phyloP scores from a whole-genome alignment of 805 yeast species.

The Jamesozyma lodderae region DNA sequence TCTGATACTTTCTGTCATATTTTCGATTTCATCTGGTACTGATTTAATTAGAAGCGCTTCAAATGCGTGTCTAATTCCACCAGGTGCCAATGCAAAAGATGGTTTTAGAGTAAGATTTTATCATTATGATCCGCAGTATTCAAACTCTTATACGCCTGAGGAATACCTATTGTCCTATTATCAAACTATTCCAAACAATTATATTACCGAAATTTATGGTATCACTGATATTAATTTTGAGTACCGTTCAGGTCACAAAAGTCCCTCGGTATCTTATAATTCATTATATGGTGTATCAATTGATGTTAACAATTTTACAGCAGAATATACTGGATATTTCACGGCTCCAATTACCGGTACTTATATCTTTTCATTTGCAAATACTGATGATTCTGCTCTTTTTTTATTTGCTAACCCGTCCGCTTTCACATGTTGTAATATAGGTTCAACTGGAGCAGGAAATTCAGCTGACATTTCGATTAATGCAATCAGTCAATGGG shows the following conservation, averaged over 20 bases:
- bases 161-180: neutral
- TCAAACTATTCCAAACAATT: neutral
- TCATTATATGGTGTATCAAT: neutral
- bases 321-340: constrained; percentile 26
- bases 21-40: neutral
- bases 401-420: constrained; percentile 20
- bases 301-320: constrained; percentile 13
- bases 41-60: neutral
- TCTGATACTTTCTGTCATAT: neutral
- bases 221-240: neutral
- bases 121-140: neutral
- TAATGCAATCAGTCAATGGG: neutral
- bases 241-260: neutral
- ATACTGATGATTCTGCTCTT: constrained; percentile 28
- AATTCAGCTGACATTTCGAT: neutral
- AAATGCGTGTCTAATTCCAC: neutral
- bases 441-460: neutral
- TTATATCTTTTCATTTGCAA: constrained; percentile 19
- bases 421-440: constrained; percentile 20
- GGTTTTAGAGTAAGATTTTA: constrained; percentile 1
- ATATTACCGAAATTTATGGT: neutral
- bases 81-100: neutral
- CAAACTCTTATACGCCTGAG: neutral
- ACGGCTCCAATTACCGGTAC: constrained; percentile 26
- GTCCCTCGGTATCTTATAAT: neutral